These are phyloP conservation scores for Yamadazyma atmosphaerica DNA, from an alignment of 1,139 yeast genomes.

Conservation along the genomic window DNA sequence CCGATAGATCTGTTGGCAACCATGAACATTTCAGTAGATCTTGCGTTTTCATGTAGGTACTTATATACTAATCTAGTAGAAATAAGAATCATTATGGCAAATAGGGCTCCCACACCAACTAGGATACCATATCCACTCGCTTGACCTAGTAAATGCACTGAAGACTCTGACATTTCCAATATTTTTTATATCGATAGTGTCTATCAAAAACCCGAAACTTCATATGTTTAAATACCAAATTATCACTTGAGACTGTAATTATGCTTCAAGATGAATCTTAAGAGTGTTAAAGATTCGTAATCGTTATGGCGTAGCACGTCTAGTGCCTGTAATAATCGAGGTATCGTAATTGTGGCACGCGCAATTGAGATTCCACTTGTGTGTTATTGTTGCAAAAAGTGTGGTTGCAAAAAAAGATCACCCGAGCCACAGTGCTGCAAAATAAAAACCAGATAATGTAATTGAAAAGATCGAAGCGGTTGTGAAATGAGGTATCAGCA, in stretches of 20 bases:
- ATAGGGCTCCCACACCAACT: conserved; percentile 30
- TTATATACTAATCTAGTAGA: conserved; percentile 24
- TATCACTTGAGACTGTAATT: background rate
- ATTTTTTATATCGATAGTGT: background rate
- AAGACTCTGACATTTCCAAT: conserved; percentile 3
- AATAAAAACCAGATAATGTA: background rate
- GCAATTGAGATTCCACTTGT: background rate
- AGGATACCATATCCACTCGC: conserved; percentile 30
- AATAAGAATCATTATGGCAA: conserved; percentile 31
- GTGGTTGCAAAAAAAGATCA: background rate
- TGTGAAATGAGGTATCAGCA: background rate
- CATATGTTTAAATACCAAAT: background rate
- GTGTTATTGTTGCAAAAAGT: background rate
- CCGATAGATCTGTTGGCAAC: conserved; percentile 31
- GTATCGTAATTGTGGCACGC: background rate
- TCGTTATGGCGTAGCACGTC: too few relatives aligned
- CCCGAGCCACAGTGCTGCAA: background rate
- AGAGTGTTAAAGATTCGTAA: background rate
- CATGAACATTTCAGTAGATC: conserved; percentile 31
- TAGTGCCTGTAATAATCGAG: background rate
- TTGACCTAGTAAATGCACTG: conserved; percentile 21
- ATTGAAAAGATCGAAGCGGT: background rate
- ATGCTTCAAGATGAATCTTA: background rate
- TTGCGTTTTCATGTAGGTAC: conserved; percentile 28
- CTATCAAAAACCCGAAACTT: background rate